Evolutionary conservation across 495 filamentous ascomycete genomes (phyloP).

Genomic region (Daldinia caldariorum): DNA sequence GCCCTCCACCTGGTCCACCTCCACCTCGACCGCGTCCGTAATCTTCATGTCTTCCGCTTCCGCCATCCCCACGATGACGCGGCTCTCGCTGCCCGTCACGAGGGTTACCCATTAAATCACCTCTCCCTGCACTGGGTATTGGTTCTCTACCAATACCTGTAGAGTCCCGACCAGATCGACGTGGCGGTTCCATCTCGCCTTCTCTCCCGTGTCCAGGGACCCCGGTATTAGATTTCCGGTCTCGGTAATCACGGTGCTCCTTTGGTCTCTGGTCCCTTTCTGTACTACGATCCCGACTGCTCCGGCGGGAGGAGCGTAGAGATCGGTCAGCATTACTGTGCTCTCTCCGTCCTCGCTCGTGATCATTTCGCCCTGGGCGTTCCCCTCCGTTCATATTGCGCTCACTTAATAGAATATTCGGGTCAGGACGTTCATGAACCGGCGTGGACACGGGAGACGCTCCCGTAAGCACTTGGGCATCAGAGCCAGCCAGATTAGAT

Average conservation of each 20-base stretch:
- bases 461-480: slow-evolving; percentile 60
- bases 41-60: slow-evolving; percentile 46
- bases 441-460: slow-evolving; percentile 58
- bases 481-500: slow-evolving; percentile 55
- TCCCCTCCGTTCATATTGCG: slow-evolving; percentile 50
- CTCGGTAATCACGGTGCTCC: slow-evolving; percentile 52
- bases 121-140: slow-evolving; percentile 45
- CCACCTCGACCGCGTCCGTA: slow-evolving; percentile 47
- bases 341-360: slow-evolving; percentile 58
- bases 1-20: slow-evolving; percentile 35
- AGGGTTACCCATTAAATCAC: slow-evolving; percentile 47
- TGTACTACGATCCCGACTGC: slow-evolving; percentile 55
- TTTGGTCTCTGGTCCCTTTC: slow-evolving; percentile 54
- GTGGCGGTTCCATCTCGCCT: slow-evolving; percentile 47
- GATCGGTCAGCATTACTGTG: slow-evolving; percentile 56
- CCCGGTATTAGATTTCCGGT: slow-evolving; percentile 48
- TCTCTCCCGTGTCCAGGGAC: slow-evolving; percentile 43
- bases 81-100: slow-evolving; percentile 48
- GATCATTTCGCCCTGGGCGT: slow-evolving; percentile 50
- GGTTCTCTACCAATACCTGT: slow-evolving; percentile 36
- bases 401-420: slow-evolving; percentile 46
- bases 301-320: slow-evolving; percentile 53
- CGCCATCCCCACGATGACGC: slow-evolving; percentile 47
- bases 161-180: slow-evolving; percentile 48
- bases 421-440: slow-evolving; percentile 55